Base-by-base conservation (phyloP, 2,329 filamentous ascomycete species). In the Reticulascus tulasneorum region DNA sequence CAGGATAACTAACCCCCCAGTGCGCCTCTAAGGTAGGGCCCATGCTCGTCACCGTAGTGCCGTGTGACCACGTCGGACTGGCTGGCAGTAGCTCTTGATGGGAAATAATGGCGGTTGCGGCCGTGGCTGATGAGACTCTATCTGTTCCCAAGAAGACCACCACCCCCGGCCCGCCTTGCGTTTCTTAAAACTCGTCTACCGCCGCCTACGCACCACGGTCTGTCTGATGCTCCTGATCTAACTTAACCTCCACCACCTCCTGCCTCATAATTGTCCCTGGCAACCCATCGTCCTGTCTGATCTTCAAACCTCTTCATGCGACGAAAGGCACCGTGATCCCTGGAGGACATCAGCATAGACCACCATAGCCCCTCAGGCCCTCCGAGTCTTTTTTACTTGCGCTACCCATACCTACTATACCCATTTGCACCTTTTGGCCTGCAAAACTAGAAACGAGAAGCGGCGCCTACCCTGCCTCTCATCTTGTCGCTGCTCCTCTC, bases 181-280 rank as follows among this genome's bases (percentile, higher is more conserved):
- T 43, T 42, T 45, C 44, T 45, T 48, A 48, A 45, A 45, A 45
- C 36, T 47, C 35, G 40, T 40, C 53, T 55, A 47, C 37, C 54
- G 53, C 57, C 56, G 48, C 53, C 49, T 22, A 32, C 40, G 40
- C 37, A 25, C 21, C 24, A 35, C 32, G 21, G 23, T n/a, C 32
- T 22, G 29, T 22, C 37, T 25, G 28, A 23, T 18, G 32, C 36
- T 40, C 34, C 38, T 39, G 32, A 9, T 22, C 48, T 51, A 48
- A 52, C 50, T 62, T 58, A 54, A 53, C 50, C 49, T 47, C 44
- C 50, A 51, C 49, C 54, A 56, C 57, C 48, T 52, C 37, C 49
- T 47, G 34, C 40, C 29, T 42, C 52, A 54, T 48, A 37, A 40
- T 35, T 31, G 42, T 46, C 41, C 43, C 44, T 46, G 46, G 40